A percentile compares a stretch with the other conserved stretches of the same genome.
Evolutionary conservation across 2,329 filamentous ascomycete genomes (phyloP).

Genomic region (Chrysoporthe cubensis): DNA sequence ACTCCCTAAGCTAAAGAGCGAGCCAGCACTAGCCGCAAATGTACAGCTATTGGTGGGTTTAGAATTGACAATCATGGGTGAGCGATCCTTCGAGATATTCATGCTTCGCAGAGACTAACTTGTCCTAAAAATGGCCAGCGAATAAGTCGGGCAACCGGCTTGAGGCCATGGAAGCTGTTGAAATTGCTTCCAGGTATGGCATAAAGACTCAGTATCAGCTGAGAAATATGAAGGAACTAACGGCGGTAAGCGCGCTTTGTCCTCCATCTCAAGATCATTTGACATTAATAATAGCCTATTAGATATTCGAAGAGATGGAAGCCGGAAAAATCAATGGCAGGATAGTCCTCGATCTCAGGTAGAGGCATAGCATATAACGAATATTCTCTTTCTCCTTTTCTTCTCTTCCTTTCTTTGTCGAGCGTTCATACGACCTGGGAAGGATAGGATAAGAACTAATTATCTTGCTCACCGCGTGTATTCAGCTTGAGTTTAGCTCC

Average conservation of each 20-base stretch:
- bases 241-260: neutral
- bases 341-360: neutral
- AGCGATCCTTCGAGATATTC: neutral
- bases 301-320: constrained; percentile 15
- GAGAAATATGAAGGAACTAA: constrained; percentile 7
- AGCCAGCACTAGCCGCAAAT: neutral
- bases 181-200: constrained; percentile 10
- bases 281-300: neutral
- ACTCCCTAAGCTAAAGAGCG: neutral
- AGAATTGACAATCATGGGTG: constrained; percentile 10
- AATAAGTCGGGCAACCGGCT: constrained; percentile 15
- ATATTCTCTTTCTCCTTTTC: too few species aligned
- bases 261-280: neutral
- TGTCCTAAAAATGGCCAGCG: neutral
- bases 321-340: neutral
- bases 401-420: too few species aligned
- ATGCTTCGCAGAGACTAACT: neutral
- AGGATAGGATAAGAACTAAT: too few species aligned
- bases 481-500: too few species aligned
- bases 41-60: neutral
- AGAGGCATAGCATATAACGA: neutral
- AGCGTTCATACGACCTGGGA: neutral
- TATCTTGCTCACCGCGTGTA: too few species aligned
- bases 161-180: constrained; percentile 10
- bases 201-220: constrained; percentile 15